Evolutionary conservation across 768 basidiomycete species (phyloP), one percentile per base, ranked within the genome.

Genomic region (Gelatoporia subvermispora): DNA sequence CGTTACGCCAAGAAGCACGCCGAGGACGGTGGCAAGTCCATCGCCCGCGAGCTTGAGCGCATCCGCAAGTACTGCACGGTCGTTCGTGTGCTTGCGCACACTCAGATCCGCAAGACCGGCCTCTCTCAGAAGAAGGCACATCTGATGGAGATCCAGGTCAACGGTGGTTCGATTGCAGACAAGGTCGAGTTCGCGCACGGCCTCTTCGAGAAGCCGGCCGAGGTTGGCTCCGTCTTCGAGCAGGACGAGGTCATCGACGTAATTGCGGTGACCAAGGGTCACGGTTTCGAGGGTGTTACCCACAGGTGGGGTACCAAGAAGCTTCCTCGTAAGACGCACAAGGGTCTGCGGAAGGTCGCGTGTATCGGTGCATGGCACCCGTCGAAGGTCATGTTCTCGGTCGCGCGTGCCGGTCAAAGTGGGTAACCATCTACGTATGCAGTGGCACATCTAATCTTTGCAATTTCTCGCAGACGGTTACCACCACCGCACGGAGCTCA

Each of bases 41-140:
- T 91, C 61, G 77, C 84, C 53, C 92, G 93, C 65, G 96, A 99
- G 71, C 86, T 99, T 62, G 95, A 98, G 78, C 92, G 96, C 61
- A 98, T 99, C 67, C 90, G 93, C 77, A 98, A 98, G 73, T 98
- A 99, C 80, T 98, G 95, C 82, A 93, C 96, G 49, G 94, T 99
- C 63, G 96, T 99, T 69, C 93, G 96, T 74, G 91, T 98, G 61
- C 89, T 99, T 59, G 94, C 93, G 54, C 96, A 99, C 82, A 96
- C 96, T 57, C 96, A 99, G 69, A 87, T 97, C 71, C 84, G 89
- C 77, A 93, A 94, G 81, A 99, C 96, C 34, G 93, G 93, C 62
- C 86, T 99, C 63, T 79, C 76, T 62, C 96, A 98, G 78, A 99
- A 98, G 89, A 98, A 93, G 79, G 96, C 96, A 20, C 96, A 99